A percentile compares a stretch with the other conserved stretches of the same genome.
Evolutionary conservation across 2,329 filamentous ascomycete species (phyloP).

Genomic region (Aureobasidium namibiae): DNA sequence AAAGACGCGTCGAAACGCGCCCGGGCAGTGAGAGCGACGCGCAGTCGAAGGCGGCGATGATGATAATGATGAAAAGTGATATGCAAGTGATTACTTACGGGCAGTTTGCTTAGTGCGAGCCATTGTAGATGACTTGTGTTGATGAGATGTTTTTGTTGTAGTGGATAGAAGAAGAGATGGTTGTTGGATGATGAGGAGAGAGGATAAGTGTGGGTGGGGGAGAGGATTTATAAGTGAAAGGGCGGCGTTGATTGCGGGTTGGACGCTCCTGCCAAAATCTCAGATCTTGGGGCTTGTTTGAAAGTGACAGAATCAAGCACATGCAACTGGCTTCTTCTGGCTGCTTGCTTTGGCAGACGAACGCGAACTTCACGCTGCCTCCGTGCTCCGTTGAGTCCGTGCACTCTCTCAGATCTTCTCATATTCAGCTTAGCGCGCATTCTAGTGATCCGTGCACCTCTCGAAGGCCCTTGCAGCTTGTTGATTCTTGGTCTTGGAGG

Average conservation of each 20-base stretch:
- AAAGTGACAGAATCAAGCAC: slow-evolving; percentile 10
- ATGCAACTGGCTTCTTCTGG: background rate
- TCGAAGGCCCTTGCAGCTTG: background rate
- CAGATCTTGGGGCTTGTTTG: background rate
- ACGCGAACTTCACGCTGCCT: background rate
- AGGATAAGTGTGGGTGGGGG: slow-evolving; percentile 18
- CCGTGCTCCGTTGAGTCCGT: too few relatives aligned
- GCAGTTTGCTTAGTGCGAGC: slow-evolving; percentile 50
- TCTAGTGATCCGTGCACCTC: background rate
- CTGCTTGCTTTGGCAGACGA: background rate
- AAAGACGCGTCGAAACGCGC: slow-evolving; percentile 14
- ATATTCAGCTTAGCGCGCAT: too few relatives aligned
- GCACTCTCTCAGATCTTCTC: too few relatives aligned
- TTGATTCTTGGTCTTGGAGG: background rate
- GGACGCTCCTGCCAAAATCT: slow-evolving; percentile 12
- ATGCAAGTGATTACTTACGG: slow-evolving; percentile 36
- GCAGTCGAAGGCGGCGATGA: slow-evolving; percentile 13
- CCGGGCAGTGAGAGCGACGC: slow-evolving; percentile 7
- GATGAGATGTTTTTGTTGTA: slow-evolving; percentile 23
- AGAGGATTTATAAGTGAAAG: slow-evolving; percentile 18
- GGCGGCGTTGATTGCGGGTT: slow-evolving; percentile 12
- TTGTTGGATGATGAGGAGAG: slow-evolving; percentile 16
- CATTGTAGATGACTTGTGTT: slow-evolving; percentile 31
- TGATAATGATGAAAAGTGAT: slow-evolving; percentile 15
- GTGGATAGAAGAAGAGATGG: slow-evolving; percentile 18